A percentile compares a stretch with the other conserved stretches of the same genome.
Conservation (phyloP, 2,329 filamentous ascomycete genomes). For the Fusarium austroafricanum region DNA sequence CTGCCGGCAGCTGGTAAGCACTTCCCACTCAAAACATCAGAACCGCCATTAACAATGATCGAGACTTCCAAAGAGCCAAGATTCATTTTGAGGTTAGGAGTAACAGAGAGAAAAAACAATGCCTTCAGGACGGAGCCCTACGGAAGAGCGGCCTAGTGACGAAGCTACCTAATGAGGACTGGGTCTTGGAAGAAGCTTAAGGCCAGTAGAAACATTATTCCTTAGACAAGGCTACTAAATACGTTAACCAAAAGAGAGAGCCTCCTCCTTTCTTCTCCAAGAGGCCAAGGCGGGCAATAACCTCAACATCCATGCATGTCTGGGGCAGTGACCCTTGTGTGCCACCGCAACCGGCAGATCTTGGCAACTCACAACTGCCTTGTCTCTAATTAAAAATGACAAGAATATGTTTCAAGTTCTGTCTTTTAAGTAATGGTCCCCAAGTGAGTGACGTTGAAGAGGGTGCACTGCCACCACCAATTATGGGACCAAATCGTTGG, state of each 20-base stretch:
- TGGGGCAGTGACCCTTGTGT: no score
- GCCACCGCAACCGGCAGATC: neutral
- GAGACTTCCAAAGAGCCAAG: no score
- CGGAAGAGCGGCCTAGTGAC: no score
- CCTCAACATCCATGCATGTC: neutral
- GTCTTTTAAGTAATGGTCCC: neutral
- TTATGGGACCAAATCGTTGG: slow-evolving; percentile 32
- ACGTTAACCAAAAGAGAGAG: neutral
- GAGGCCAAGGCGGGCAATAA: neutral
- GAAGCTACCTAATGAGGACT: no score
- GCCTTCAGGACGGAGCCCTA: no score
- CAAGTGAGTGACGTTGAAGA: slow-evolving; percentile 25
- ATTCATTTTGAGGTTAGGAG: no score
- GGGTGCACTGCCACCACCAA: slow-evolving; percentile 41
- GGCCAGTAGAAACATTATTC: no score
- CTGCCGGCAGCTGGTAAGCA: neutral
- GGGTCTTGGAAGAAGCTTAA: no score
- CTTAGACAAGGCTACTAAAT: neutral
- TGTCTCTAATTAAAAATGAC: neutral
- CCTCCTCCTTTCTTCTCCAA: neutral
- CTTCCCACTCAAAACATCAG: neutral
- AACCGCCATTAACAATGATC: neutral
- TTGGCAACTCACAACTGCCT: neutral
- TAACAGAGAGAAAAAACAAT: no score
- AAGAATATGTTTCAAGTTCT: neutral